Evolutionary conservation across 192 early-diverging fungal genomes (phyloP).

Genomic region (Chytriomyces hyalinus): DNA sequence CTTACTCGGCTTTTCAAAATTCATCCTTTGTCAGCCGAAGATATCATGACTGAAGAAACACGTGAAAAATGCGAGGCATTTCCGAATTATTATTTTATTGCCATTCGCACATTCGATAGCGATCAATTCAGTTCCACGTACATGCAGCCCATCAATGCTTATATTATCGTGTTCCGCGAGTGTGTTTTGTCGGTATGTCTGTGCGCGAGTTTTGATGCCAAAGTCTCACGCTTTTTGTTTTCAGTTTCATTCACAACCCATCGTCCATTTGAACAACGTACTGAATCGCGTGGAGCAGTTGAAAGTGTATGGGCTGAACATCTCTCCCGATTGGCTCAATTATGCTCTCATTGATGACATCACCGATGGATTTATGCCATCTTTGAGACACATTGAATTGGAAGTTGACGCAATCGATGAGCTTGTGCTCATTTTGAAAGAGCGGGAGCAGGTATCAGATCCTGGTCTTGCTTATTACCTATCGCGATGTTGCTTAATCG

Average conservation of each 20-base stretch:
- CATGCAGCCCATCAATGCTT: conserved; percentile 63
- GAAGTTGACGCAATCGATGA: conserved; percentile 97
- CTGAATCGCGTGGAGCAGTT: conserved; percentile 83
- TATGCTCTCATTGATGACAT: conserved; percentile 96
- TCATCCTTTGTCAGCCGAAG: conserved; percentile 90
- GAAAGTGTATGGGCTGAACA: conserved; percentile 78
- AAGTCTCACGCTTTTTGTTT: background rate
- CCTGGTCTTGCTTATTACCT: conserved; percentile 20
- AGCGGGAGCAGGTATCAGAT: conserved; percentile 66
- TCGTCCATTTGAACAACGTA: conserved; percentile 83
- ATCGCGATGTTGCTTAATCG: background rate
- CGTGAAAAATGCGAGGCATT: conserved; percentile 96
- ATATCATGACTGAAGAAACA: conserved; percentile 85
- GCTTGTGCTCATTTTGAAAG: conserved; percentile 87
- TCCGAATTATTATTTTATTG: conserved; percentile 90
- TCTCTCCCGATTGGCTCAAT: conserved; percentile 95
- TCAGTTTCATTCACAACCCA: conserved; percentile 82
- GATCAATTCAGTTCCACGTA: conserved; percentile 47
- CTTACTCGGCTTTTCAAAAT: conserved; percentile 69
- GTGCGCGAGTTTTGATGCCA: background rate
- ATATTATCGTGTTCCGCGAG: conserved; percentile 59
- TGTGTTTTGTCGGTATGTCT: conserved; percentile 60
- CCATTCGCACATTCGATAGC: conserved; percentile 69
- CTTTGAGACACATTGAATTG: conserved; percentile 84
- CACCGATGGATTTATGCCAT: conserved; percentile 88